phyloP scores from a whole-genome alignment of 2,329 filamentous ascomycete genomes.

The Exophiala xenobiotica region DNA sequence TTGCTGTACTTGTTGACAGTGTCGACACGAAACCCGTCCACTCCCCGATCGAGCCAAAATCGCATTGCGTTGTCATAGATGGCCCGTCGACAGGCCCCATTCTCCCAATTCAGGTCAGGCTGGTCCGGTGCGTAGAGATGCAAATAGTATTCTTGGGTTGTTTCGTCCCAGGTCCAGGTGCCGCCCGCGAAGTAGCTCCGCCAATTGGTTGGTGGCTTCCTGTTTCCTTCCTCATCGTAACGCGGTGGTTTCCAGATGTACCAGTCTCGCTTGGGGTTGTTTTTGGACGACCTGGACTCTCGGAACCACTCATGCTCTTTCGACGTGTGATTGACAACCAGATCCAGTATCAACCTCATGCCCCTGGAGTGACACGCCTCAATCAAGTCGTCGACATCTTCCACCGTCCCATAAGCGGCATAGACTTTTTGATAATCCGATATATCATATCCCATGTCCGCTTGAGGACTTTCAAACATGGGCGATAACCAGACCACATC shows the following conservation, averaged over 20 bases:
- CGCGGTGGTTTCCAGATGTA: slow-evolving; percentile 64
- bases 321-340: slow-evolving; percentile 76
- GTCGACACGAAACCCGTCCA: slow-evolving; percentile 68
- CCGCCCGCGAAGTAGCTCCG: slow-evolving; percentile 37
- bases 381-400: slow-evolving; percentile 63
- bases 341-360: slow-evolving; percentile 70
- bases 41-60: slow-evolving; percentile 71
- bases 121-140: slow-evolving; percentile 70
- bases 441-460: slow-evolving; percentile 69
- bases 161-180: slow-evolving; percentile 22
- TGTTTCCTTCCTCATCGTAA: slow-evolving; percentile 52
- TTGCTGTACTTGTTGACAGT: slow-evolving; percentile 28
- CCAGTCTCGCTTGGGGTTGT: slow-evolving; percentile 57
- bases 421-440: slow-evolving; percentile 66
- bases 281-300: slow-evolving; percentile 51
- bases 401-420: slow-evolving; percentile 63
- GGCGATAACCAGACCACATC: slow-evolving; percentile 46
- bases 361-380: slow-evolving; percentile 58
- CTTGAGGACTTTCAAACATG: slow-evolving; percentile 61
- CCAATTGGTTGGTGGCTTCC: slow-evolving; percentile 61
- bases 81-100: slow-evolving; percentile 59
- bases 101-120: slow-evolving; percentile 79
- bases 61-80: slow-evolving; percentile 67
- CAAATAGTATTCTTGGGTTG: slow-evolving; percentile 58
- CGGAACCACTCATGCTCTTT: slow-evolving; percentile 57